Evolutionary conservation across 192 early-diverging fungal species (phyloP).

Genomic region (Martensiomyces pterosporus): DNA sequence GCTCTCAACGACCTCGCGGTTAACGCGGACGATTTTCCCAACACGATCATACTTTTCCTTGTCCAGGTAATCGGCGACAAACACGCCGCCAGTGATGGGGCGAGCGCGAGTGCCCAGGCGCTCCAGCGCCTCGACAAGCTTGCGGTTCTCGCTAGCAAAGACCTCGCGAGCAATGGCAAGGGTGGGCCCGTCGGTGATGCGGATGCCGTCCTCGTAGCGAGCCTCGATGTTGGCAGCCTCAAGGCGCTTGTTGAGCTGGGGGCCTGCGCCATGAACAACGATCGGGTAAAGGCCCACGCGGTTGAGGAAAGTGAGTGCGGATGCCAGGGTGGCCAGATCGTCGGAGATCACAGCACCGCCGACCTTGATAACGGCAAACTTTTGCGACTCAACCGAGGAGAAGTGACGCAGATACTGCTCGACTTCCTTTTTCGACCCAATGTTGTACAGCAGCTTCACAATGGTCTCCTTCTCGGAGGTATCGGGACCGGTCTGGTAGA

Average conservation of each 20-base stretch:
- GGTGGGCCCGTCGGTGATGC: slow-evolving; percentile 92
- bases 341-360: slow-evolving; percentile 95
- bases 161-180: slow-evolving; percentile 92
- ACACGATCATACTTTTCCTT: slow-evolving; percentile 93
- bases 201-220: slow-evolving; percentile 95
- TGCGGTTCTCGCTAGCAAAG: slow-evolving; percentile 93
- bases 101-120: slow-evolving; percentile 89
- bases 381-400: slow-evolving; percentile 95
- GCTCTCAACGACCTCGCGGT: slow-evolving; percentile 91
- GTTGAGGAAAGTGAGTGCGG: slow-evolving; percentile 93
- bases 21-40: slow-evolving; percentile 85
- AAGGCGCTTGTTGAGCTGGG: slow-evolving; percentile 88
- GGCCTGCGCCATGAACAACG: slow-evolving; percentile 96
- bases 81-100: slow-evolving; percentile 95
- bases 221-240: slow-evolving; percentile 93
- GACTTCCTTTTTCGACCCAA: slow-evolving; percentile 98
- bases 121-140: slow-evolving; percentile 96
- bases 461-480: slow-evolving; percentile 74
- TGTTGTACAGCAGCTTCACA: slow-evolving; percentile 90
- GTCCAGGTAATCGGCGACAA: slow-evolving; percentile 94
- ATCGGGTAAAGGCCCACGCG: slow-evolving; percentile 98
- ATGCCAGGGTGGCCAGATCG: slow-evolving; percentile 90
- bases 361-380: slow-evolving; percentile 99
- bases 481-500: slow-evolving; percentile 27
- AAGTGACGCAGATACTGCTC: slow-evolving; percentile 98